These are phyloP conservation scores for Penicillium hesseltinei DNA, from an alignment of 2,329 filamentous ascomycete genomes.

Conservation along the genomic window DNA sequence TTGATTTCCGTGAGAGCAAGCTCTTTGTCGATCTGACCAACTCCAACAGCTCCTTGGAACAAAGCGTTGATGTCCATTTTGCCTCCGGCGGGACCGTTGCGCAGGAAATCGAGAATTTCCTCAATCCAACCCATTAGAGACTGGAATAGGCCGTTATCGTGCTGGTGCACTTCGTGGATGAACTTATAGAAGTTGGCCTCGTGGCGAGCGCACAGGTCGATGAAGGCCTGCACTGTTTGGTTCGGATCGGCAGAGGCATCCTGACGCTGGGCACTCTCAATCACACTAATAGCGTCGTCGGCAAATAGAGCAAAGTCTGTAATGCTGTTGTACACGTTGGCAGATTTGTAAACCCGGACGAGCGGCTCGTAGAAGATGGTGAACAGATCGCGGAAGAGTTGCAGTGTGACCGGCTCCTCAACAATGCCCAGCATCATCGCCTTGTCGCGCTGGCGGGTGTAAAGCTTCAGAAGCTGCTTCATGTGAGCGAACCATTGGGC, in stretches of 20 bases:
- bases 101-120: constrained; percentile 87
- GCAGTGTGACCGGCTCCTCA: constrained; percentile 95
- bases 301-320: constrained; percentile 93
- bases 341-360: constrained; percentile 95
- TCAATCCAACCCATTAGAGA: constrained; percentile 98
- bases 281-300: constrained; percentile 85
- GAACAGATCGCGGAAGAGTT: constrained; percentile 92
- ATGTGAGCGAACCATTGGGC: constrained; percentile 91
- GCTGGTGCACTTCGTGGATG: constrained; percentile 93
- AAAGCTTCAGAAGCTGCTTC: constrained; percentile 90
- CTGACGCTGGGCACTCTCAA: constrained; percentile 64
- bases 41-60: constrained; percentile 74
- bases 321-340: constrained; percentile 95
- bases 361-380: constrained; percentile 99
- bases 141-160: constrained; percentile 94
- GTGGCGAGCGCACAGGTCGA: constrained; percentile 91
- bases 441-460: constrained; percentile 90
- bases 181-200: constrained; percentile 99
- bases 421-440: constrained; percentile 94
- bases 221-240: constrained; percentile 96
- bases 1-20: constrained; percentile 79
- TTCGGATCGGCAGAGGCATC: constrained; percentile 95
- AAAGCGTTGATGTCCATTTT: constrained; percentile 93
- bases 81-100: constrained; percentile 77
- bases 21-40: constrained; percentile 65